Conservation (phyloP, 2,329 filamentous ascomycete species). For the Plectosphaerella cucumerina region DNA sequence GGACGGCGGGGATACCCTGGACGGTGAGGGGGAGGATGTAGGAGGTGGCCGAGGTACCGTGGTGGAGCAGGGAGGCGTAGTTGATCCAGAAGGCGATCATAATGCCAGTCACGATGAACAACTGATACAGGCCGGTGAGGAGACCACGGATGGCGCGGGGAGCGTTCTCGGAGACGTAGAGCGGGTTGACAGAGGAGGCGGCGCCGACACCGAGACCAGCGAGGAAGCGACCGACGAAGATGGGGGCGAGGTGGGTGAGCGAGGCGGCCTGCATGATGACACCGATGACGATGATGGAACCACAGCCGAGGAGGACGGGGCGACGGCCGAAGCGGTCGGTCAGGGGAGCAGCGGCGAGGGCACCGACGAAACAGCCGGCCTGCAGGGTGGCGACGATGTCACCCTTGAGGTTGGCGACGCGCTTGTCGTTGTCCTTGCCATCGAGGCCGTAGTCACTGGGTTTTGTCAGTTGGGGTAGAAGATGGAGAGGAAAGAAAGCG, state of each 20-base stretch:
- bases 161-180: slow-evolving; percentile 41
- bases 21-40: slow-evolving; percentile 52
- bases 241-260: slow-evolving; percentile 49
- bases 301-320: slow-evolving; percentile 47
- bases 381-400: slow-evolving; percentile 22
- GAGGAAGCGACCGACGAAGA: slow-evolving; percentile 58
- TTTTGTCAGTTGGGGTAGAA: slow-evolving; percentile 47
- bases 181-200: slow-evolving; percentile 37
- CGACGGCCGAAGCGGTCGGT: slow-evolving; percentile 36
- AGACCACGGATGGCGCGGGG: slow-evolving; percentile 39
- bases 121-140: slow-evolving; percentile 39
- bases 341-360: slow-evolving; percentile 26
- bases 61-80: slow-evolving; percentile 40
- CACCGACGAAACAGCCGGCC: slow-evolving; percentile 23
- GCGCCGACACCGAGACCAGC: slow-evolving; percentile 41
- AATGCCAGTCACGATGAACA: slow-evolving; percentile 40
- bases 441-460: slow-evolving; percentile 25
- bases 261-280: slow-evolving; percentile 58
- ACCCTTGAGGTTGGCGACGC: slow-evolving; percentile 14
- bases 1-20: slow-evolving; percentile 57
- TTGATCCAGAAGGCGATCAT: slow-evolving; percentile 46
- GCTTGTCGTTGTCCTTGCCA: slow-evolving; percentile 4
- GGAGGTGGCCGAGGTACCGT: slow-evolving; percentile 11
- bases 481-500: slow-evolving; percentile 36
- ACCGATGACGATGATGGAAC: slow-evolving; percentile 51